Conservation (phyloP, 768 basidiomycete species). For the Wakefieldia striispora region DNA sequence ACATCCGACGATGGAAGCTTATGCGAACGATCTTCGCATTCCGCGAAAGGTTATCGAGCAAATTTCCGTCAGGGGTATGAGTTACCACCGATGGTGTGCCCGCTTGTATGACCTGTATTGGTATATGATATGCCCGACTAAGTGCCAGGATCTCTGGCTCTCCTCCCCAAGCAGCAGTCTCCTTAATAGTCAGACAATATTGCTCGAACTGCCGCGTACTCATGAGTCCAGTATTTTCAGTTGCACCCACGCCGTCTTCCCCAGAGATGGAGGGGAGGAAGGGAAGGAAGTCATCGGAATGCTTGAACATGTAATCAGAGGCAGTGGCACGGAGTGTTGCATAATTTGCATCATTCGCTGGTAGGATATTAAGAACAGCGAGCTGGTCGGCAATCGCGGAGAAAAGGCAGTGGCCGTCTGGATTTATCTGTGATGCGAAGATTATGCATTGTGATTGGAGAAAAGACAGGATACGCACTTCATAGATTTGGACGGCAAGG, state of each 20-base stretch:
- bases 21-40: constrained; percentile 55
- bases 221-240: constrained; percentile 67
- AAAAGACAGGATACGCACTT: constrained; percentile 42
- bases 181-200: constrained; percentile 77
- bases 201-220: constrained; percentile 55
- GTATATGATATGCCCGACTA: constrained; percentile 72
- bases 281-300: constrained; percentile 89
- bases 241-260: constrained; percentile 66
- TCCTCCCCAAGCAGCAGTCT: constrained; percentile 94
- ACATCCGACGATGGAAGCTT: constrained; percentile 93
- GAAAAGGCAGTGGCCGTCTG: constrained; percentile 96
- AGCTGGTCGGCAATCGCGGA: constrained; percentile 94
- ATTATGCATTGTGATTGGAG: constrained; percentile 1
- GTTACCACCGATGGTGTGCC: constrained; percentile 80
- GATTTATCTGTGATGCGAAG: constrained; percentile 65
- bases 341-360: constrained; percentile 58
- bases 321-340: constrained; percentile 62
- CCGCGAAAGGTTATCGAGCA: constrained; percentile 23
- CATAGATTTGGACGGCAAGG: constrained; percentile 59
- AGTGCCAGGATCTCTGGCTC: constrained; percentile 96
- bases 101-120: constrained; percentile 90
- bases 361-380: constrained; percentile 63
- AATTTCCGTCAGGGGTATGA: constrained; percentile 56
- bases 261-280: constrained; percentile 78
- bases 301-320: constrained; percentile 74